Conservation (phyloP, 805 yeast species). For the Barnettozyma wickerhamii region DNA sequence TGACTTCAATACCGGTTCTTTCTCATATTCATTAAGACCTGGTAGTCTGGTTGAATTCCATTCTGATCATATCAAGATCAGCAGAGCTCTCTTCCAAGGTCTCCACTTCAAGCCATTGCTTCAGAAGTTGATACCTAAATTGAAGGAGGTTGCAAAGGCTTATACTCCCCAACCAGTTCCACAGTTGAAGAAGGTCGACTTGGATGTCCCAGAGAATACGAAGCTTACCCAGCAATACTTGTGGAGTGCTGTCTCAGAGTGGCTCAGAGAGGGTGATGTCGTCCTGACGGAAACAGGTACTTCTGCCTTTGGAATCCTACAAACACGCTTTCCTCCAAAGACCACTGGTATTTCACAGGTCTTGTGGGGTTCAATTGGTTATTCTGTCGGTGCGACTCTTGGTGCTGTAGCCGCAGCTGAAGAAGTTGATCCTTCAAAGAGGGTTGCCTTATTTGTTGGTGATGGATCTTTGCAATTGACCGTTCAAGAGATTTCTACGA, state of each 20-base stretch:
- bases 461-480: conserved; percentile 76
- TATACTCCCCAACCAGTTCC: conserved; percentile 57
- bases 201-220: conserved; percentile 39
- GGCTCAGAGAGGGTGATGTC: conserved; percentile 63
- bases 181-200: conserved; percentile 39
- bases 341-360: conserved; percentile 69
- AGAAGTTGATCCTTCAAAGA: conserved; percentile 54
- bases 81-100: conserved; percentile 65
- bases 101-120: conserved; percentile 63
- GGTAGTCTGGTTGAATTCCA: conserved; percentile 75
- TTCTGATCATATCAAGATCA: conserved; percentile 69
- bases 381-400: conserved; percentile 24
- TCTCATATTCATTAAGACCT: conserved; percentile 70
- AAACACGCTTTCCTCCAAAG: conserved; percentile 58
- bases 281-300: conserved; percentile 73
- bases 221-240: conserved; percentile 61
- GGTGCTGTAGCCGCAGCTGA: conserved; percentile 22
- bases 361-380: conserved; percentile 74
- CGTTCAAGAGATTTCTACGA: conserved; percentile 67
- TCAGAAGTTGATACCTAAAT: conserved; percentile 35
- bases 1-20: conserved; percentile 88
- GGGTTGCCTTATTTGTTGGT: conserved; percentile 67
- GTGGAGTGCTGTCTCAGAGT: conserved; percentile 60
- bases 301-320: conserved; percentile 67
- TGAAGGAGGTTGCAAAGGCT: conserved; percentile 35